A percentile compares a stretch with the other conserved stretches of the same genome.
Evolutionary conservation across 2,329 filamentous ascomycete genomes (phyloP).

Genomic region (Pseudogymnoascus sp.): DNA sequence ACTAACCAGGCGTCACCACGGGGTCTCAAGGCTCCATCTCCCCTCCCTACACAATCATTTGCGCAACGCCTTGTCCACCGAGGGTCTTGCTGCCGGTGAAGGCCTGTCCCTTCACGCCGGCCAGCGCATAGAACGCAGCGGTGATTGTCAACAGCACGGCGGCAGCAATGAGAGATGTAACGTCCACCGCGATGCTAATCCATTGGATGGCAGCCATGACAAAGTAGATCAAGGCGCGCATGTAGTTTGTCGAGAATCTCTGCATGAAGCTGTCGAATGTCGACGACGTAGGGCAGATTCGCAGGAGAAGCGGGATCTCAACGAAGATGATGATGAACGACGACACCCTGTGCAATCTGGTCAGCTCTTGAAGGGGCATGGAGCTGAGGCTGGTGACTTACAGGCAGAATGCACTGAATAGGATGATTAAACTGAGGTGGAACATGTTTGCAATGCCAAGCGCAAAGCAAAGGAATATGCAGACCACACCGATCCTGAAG

Average conservation of each 20-base stretch:
- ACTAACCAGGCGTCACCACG: not conserved
- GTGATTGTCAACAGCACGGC: constrained; percentile 74
- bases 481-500: constrained; percentile 58
- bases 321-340: constrained; percentile 72
- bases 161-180: constrained; percentile 74
- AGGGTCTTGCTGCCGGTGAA: constrained; percentile 94
- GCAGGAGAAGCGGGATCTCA: constrained; percentile 87
- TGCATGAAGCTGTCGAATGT: constrained; percentile 86
- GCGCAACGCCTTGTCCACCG: constrained; percentile 84
- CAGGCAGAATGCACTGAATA: constrained; percentile 44
- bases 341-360: constrained; percentile 44
- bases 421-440: constrained; percentile 38
- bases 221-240: constrained; percentile 81
- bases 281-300: constrained; percentile 91
- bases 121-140: constrained; percentile 70
- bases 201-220: constrained; percentile 78
- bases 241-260: constrained; percentile 91
- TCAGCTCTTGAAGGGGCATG: constrained; percentile 10
- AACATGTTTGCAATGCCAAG: constrained; percentile 63
- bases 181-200: constrained; percentile 59
- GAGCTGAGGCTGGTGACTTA: constrained; percentile 29
- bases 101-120: constrained; percentile 72
- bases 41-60: constrained; percentile 77
- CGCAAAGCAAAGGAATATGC: constrained; percentile 63
- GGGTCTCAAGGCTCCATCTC: not conserved